These are phyloP conservation scores for Hemisphaericaspora lyxosophila DNA, from an alignment of 1,139 yeast genomes.

Conservation along the genomic window DNA sequence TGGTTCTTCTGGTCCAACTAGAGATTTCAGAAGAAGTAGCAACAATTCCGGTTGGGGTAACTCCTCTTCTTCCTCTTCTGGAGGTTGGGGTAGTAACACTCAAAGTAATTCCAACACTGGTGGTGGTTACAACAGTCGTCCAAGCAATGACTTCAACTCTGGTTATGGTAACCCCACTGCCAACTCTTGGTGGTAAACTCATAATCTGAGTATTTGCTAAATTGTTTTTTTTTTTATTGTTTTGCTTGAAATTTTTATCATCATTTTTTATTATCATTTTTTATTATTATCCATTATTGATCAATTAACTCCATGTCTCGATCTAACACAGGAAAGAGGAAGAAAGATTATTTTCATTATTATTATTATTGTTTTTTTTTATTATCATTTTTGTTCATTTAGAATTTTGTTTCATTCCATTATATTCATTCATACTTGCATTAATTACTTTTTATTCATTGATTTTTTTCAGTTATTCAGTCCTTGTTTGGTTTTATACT, in stretches of 20 bases:
- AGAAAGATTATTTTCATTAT: constrained; percentile 3
- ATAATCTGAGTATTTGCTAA: not conserved
- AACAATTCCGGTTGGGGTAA: constrained; percentile 31
- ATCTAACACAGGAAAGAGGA: constrained; percentile 9
- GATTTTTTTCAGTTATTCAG: not conserved
- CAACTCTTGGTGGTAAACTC: constrained; percentile 43
- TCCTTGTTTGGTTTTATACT: not conserved
- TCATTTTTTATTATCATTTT: constrained; percentile 12
- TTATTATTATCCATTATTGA: constrained; percentile 8
- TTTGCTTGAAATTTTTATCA: constrained; percentile 7
- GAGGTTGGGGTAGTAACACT: constrained; percentile 22
- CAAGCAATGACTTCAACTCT: constrained; percentile 20
- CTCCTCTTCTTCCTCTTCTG: constrained; percentile 26
- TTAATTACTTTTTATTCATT: not conserved
- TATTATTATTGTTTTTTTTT: constrained; percentile 2
- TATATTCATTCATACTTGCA: constrained; percentile 3
- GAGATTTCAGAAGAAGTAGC: constrained; percentile 60
- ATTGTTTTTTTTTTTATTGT: constrained; percentile 6
- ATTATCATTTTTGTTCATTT: constrained; percentile 3
- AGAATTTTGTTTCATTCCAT: constrained; percentile 3
- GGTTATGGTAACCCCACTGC: constrained; percentile 37
- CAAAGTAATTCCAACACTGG: constrained; percentile 14
- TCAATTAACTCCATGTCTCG: constrained; percentile 12
- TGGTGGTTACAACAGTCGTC: constrained; percentile 14
- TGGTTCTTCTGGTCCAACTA: constrained; percentile 47